Percentiles rank a stretch among this genome's conserved stretches.
Conservation (phyloP, 73 alveolate genomes). For the Paramecium caudatum region DNA sequence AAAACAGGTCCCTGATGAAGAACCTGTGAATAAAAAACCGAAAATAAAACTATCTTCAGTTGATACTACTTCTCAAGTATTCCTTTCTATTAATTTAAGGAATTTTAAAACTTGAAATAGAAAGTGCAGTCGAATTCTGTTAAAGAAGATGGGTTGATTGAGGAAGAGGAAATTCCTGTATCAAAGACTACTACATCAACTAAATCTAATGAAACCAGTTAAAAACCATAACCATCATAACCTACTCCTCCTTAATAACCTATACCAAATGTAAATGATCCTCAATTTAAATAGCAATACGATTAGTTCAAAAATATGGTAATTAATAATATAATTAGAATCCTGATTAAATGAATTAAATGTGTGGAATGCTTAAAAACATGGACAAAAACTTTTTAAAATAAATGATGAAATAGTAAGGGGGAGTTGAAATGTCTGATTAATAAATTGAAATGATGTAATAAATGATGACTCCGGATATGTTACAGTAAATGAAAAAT, state of each 20-base stretch:
- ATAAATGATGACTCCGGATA: conserved; percentile 75
- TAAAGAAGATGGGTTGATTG: conserved; percentile 32
- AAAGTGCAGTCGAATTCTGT: neutral
- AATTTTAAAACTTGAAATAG: conserved; percentile 14
- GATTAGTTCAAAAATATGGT: conserved; percentile 59
- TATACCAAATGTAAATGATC: neutral
- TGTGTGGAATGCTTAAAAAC: conserved; percentile 61
- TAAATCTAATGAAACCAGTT: neutral
- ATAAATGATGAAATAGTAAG: conserved; percentile 63
- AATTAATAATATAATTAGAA: neutral
- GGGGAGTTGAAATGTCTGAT: conserved; percentile 68
- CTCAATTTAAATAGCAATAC: neutral
- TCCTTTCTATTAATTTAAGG: neutral
- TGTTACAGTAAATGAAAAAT: conserved; percentile 45
- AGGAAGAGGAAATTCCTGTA: conserved; percentile 4
- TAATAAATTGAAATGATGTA: conserved; percentile 67
- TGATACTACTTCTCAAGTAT: conserved; percentile 26
- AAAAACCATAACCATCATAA: no score
- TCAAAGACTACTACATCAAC: neutral
- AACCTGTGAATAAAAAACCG: conserved; percentile 4
- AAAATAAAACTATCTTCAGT: conserved; percentile 42
- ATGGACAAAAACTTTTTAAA: conserved; percentile 70
- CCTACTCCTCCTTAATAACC: neutral
- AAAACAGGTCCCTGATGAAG: neutral
- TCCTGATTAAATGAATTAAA: conserved; percentile 51